Evolutionary conservation across 345 rosid genomes (phyloP), one percentile per base, ranked within the genome.

Genomic region (Isatis tinctoria): DNA sequence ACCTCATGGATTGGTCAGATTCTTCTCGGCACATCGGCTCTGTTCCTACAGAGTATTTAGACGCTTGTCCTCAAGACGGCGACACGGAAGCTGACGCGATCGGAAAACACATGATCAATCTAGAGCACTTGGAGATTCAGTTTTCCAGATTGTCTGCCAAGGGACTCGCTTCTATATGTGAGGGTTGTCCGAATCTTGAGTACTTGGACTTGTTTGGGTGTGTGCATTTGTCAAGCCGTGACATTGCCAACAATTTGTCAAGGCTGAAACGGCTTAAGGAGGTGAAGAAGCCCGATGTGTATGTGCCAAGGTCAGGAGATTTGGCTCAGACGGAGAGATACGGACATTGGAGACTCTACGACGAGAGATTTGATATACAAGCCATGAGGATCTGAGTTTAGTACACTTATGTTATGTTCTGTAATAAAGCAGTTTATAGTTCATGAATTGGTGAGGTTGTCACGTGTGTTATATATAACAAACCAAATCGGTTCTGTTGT

Each of bases 41-140:
- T 69, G 92, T 89, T 60, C 98, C 97, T 1, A 0, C 20, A 14
- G 90, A 85, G 73, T 90, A 89, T 28, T 74, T 91, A 36, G 82
- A 88, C 60, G 80, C 91, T 54, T 89, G 88, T 74, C 98, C 96
- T 18, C 91, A 85, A 79, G 98, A 94, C 56, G 95, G 97, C 6
- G 93, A 89, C 79, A 60, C 73, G 0, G 96, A 94, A 65, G 98
- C 97, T 17, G 78, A 74, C 2, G 89, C 92, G 2, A 82, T 88
- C n/a, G 93, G 89, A 5, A 85, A 82, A 37, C 84, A 58, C 48
- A 88, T 91, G 93, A 82, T 81, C 12, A 74, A 63, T n/a, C 68
- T 94, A 48, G 78, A 65, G 79, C 90, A 64, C 63, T 89, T 91
- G 16, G 98, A 91, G 80, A 78, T 89, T 74, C 83, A 75, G 5